Evolutionary conservation across 1,139 yeast genomes (phyloP), one percentile per base, ranked within the genome.

Genomic region (Hemisphaericaspora subhashii): DNA sequence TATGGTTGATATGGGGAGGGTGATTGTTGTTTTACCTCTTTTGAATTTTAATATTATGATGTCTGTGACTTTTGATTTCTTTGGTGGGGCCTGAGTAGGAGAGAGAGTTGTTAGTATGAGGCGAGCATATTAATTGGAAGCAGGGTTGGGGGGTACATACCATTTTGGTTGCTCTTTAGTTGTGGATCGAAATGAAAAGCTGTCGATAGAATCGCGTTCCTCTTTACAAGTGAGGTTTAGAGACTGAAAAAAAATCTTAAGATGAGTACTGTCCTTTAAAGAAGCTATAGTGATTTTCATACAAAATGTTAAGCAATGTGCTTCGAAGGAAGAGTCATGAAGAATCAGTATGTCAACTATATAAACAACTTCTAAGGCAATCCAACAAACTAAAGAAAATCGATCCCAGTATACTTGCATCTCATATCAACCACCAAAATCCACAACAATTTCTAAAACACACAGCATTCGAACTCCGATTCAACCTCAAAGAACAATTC

Each of bases 21-120:
- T 60, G 44, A 73, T 74, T 0, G 83, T 74, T 15, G 68, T 49
- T 37, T 63, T 65, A 9, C 53, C 54, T 28, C 76, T 58, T 46
- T 75, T 76, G 51, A 75, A 62, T 50, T 73, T 74, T 30, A 77
- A 45, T 5, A 73, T 62, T 5, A 70, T 60, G 6, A 53, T 31
- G 31, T 43, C 48, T 20, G 50, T 43, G 21, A 44, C 48, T 10
- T 54, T 53, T 13, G 51, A 51, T 37, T 50, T 52, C 43, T 63
- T 62, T 4, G 69, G 68, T 13, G 69, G 59, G 68, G n/a, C n/a
- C n/a, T n/a, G n/a, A n/a, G n/a, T n/a, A n/a, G n/a, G 63, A 41
- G n/a, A n/a, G 14, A n/a, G 16, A 40, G 35, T 26, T 7, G 54
- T 56, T 50, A 56, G 55, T 51, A 42, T 27, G n/a, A n/a, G n/a